Evolutionary conservation across 2,329 filamentous ascomycete genomes (phyloP), one percentile per base, ranked within the genome.

Genomic region (Zasmidium cellare): DNA sequence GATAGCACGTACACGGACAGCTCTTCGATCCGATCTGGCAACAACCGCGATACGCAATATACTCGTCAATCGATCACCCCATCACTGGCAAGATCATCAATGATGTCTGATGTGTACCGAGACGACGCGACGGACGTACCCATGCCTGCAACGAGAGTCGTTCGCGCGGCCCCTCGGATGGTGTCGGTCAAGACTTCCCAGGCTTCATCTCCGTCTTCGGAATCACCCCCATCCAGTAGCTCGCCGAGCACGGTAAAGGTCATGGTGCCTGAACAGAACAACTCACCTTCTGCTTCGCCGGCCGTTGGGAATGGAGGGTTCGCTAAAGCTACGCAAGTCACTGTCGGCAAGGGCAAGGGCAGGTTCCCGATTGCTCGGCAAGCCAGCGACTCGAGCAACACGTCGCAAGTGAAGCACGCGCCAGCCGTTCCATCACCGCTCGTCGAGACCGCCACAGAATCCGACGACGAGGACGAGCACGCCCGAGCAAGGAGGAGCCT

Each of bases 1-100:
- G 91, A 96, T 76, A 96, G 92, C 6, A 93, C 91, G 12, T 96
- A 92, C 76, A 96, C 92, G 3, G 89, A 85, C 60, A 84, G 89
- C 61, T 90, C 89, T 12, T 71, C 71, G 1, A 48, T 73, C 1
- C 81, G 79, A 31, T 66, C 65, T 9, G 65, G 64, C 16, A 53
- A 60, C 54, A 69, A 67, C 53, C 58, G 68, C 51, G 68, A 71
- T 46, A 72, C 62, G 74, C 69, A 74, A 58, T 76, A 73, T 57
- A 74, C 74, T 20, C 76, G 76, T 48, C 75, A 75, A n/a, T 80
- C 77, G 62, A 79, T 81, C 65, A 77, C 79, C 11, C 78, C 79
- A 1, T 79, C 76, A 51, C 71, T 81, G 28, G 79, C 78, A 25
- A 74, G 79, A 38, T 76, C 69, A 56, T 86, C 83, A 70, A 89